Base-by-base conservation (phyloP, 2,329 filamentous ascomycete genomes). In the Fusarium equiseti region DNA sequence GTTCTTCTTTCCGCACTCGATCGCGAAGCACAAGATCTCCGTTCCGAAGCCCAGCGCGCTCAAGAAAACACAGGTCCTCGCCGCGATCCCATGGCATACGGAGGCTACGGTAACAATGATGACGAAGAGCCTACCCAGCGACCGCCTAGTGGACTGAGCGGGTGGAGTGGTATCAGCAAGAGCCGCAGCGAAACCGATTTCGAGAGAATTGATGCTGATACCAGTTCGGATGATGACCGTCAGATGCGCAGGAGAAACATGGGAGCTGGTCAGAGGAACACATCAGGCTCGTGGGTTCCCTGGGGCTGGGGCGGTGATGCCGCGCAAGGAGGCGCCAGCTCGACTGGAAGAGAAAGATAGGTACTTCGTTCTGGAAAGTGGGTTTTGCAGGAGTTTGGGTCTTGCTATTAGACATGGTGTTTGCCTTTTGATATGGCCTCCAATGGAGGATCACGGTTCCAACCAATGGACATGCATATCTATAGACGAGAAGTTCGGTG, bases 181-280 rank as follows among this genome's bases (percentile, higher is more conserved):
- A 95, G 92, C 77, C 90, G 90, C 70, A 97, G 93, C 79, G 94
- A 97, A 78, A 89, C 88, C 22, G 95, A 97, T 74, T 98, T 98
- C 77, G 94, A 97, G 77, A 92, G 93, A 78, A 93, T 97, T 72
- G 92, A 96, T 68, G 89, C 90, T 35, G 92, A 95, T 77, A 91
- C 90, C 75, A 86, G 86, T 12, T 83, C 83, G 27, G 90, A 88
- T 76, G 87, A 88, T 48, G 84, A 83, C 32, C 83, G 74, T 12
- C 75, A 74, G 20, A 75, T 81, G 27, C 77, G 79, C 58, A 77
- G 77, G 66, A 79, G 78, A 53, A 69, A 79, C 27, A 69, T 73
- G 22, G 68, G 70, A 40, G 73, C 70, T 20, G 51, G 73, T 38
- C 64, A 68, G 48, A 60, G 72, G 24, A 68, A 67, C 54, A 63